Evolutionary conservation across 257 asterid genomes (phyloP), one percentile per base, ranked within the genome.

Genomic region (Paraleonurus japonicus): DNA sequence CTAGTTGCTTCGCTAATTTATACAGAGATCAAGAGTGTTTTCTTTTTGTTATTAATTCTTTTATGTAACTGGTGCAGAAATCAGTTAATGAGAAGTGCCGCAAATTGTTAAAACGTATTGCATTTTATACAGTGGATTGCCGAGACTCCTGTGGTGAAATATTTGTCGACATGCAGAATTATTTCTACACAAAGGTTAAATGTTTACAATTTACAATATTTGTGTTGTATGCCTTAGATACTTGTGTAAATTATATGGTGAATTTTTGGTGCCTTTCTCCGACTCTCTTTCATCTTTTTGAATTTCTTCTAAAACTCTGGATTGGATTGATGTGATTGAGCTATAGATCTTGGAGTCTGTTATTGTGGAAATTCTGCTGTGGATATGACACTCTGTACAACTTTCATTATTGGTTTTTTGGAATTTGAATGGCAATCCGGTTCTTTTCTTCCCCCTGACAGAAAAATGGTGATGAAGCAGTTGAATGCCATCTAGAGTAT

Each of bases 111-210:
- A 95, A 87, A 78, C 96, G 95, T 15, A 81, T 87, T 55, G 88
- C 97, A 43, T 95, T 92, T 85, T 95, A 95, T 75, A 64, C 88
- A 15, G 97, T 95, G 73, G 96, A 95, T 74, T 92, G 96, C 80
- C 89, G 97, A 80, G 99, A 87, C 78, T 88, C 92, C 2, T 95
- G 99, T 65, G 99, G 96, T 54, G 99, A 95, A 86, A 83, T 95
- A 75, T 95, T 95, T 80, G 93, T 92, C 74, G 99, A 95, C 82
- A 85, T 95, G 89, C 96, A 95, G 85, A 86, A 82, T 70, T 92
- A 83, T 80, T 72, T 73, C 67, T 95, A 92, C 71, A 76, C 95
- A 63, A 89, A 95, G 98, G 99, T 92, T 51, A 47, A 23, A 33
- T 39, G n/a, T 17, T 50, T 8, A 10, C 41, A 11, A 19, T 35